These are phyloP conservation scores for Trametes polyzona DNA, from an alignment of 1,284 basidiomycete genomes.

Conservation along the genomic window DNA sequence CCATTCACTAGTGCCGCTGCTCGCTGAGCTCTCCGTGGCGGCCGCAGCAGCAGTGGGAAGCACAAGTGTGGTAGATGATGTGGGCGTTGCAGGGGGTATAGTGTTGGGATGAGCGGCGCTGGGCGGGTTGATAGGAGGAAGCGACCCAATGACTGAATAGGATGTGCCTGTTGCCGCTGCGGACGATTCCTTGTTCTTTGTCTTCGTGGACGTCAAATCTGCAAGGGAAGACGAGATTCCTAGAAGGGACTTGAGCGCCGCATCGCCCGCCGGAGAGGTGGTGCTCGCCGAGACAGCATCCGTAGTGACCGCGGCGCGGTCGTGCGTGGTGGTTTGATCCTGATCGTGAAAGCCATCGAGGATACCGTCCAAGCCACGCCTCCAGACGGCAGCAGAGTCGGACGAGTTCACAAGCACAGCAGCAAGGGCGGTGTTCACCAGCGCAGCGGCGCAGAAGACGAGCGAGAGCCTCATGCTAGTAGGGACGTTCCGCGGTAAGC, in stretches of 20 bases:
- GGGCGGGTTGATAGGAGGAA: conserved; percentile 2
- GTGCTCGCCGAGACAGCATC: not conserved
- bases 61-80: not conserved
- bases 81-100: not conserved
- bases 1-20: conserved; percentile 47
- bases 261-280: not conserved
- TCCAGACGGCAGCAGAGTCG: not conserved
- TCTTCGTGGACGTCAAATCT: not conserved
- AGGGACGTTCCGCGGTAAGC: not conserved
- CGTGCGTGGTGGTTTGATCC: not conserved
- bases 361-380: conserved; percentile 15
- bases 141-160: conserved; percentile 22
- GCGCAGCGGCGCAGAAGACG: conserved; percentile 11
- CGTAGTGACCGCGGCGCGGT: not conserved
- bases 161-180: conserved; percentile 14
- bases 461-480: conserved; percentile 14
- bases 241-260: not conserved
- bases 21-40: not conserved
- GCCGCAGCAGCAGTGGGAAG: not conserved
- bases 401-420: not conserved
- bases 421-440: conserved; percentile 10
- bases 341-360: conserved; percentile 11
- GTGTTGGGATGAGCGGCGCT: not conserved
- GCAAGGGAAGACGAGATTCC: not conserved
- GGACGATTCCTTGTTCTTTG: conserved; percentile 5